phyloP scores from a whole-genome alignment of 2,329 filamentous ascomycete genomes.

The Epichloe hybrida region DNA sequence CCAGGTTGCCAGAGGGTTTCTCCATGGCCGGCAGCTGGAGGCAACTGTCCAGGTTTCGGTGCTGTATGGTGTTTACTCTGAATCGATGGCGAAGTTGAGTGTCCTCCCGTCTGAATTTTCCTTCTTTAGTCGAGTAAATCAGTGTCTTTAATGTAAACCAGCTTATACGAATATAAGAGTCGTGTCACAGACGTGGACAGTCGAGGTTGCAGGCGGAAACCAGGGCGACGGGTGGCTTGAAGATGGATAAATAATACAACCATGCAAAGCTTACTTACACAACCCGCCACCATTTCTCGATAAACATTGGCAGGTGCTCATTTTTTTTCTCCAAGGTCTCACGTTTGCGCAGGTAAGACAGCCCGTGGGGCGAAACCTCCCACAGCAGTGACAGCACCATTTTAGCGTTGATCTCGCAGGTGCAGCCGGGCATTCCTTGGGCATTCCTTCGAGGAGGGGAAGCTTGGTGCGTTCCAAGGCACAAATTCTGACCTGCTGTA shows the following conservation, averaged over 20 bases:
- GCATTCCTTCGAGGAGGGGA: constrained; percentile 7
- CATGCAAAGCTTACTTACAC: background rate
- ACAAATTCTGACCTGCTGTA: background rate
- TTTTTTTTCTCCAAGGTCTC: background rate
- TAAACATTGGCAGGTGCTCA: background rate
- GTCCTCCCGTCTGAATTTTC: too few species aligned
- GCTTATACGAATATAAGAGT: background rate
- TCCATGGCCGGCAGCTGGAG: constrained; percentile 18
- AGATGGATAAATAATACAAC: background rate
- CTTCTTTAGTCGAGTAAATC: too few species aligned
- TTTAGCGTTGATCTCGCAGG: constrained; percentile 1
- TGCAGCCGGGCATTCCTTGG: constrained; percentile 6
- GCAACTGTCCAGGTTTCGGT: background rate
- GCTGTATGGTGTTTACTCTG: background rate
- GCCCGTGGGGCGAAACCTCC: constrained; percentile 7
- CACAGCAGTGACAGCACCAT: background rate
- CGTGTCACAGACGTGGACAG: background rate
- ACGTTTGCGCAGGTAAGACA: constrained; percentile 1
- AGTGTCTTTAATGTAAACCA: too few species aligned
- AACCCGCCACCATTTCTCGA: background rate
- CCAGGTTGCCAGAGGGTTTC: constrained; percentile 19
- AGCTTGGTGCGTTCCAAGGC: constrained; percentile 1
- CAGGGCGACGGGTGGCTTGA: background rate
- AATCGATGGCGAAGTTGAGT: too few species aligned
- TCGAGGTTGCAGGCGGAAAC: background rate